Evolutionary conservation across 2,329 filamentous ascomycete species (phyloP).

Genomic region (Fonsecaea multimorphosa): DNA sequence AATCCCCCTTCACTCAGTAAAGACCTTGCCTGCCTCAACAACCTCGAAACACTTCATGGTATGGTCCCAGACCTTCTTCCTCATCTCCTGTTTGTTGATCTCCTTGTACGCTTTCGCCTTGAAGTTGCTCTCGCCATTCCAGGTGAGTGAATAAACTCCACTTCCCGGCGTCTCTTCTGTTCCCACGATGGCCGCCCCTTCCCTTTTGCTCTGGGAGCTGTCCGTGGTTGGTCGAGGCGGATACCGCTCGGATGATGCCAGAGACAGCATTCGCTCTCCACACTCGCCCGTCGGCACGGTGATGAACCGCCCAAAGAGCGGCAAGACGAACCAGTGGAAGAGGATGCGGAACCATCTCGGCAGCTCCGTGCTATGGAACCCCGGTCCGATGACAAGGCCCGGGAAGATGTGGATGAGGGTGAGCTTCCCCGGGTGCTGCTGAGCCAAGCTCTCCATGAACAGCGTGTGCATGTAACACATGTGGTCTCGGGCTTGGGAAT

Average conservation of each 20-base stretch:
- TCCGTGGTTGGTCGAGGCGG: conserved; percentile 21
- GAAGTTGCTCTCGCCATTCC: conserved; percentile 31
- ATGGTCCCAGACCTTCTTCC: conserved; percentile 39
- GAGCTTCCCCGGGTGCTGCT: conserved; percentile 39
- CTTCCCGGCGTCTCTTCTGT: conserved; percentile 40
- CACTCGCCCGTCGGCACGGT: conserved; percentile 39
- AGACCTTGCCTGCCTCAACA: conserved; percentile 37
- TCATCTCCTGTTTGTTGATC: conserved; percentile 35
- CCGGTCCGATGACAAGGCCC: conserved; percentile 44
- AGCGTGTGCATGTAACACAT: conserved; percentile 45
- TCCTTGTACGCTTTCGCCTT: conserved; percentile 33
- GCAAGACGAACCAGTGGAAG: conserved; percentile 35
- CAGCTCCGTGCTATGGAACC: conserved; percentile 39
- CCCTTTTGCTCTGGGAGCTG: not conserved
- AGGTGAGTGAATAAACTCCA: conserved; percentile 40
- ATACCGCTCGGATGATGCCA: conserved; percentile 35
- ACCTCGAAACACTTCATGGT: conserved; percentile 39
- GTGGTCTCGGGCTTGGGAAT: conserved; percentile 42
- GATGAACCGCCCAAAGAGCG: conserved; percentile 40
- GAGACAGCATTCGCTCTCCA: conserved; percentile 44
- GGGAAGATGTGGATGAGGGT: conserved; percentile 44
- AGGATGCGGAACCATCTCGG: conserved; percentile 43
- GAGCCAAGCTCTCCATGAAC: conserved; percentile 43
- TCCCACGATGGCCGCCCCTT: conserved; percentile 25
- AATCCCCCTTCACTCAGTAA: conserved; percentile 26